Evolutionary conservation across 371 early-diverging fungal species (phyloP), one percentile per base, ranked within the genome.

Genomic region (Mortierella sp.): DNA sequence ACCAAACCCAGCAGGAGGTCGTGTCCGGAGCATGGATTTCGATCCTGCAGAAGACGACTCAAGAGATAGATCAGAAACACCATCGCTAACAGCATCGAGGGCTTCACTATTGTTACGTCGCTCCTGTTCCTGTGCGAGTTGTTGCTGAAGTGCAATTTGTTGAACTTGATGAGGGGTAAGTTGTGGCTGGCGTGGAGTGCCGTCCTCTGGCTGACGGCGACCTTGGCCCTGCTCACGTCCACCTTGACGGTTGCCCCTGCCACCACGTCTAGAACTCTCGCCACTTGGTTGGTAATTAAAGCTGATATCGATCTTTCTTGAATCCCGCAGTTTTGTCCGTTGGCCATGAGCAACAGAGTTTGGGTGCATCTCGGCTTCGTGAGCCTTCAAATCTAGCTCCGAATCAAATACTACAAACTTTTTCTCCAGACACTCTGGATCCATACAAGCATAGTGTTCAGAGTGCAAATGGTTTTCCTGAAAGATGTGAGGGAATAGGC

Each of bases 371-470:
- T 72, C 71, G 54, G 88, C 90, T 81, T 90, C 89, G 70, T 98
- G 98, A 6, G 92, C 95, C 74, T 94, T 94, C 45, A 97, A 76
- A 83, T 98, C 98, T 65, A 98, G 91, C 26, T 96, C 93, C 9
- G 94, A 88, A 20, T 88, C 92, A 88, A 98, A 98, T 0, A 98
- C 98, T n/a, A 98, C 92, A 90, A 98, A 98, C 87, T 97, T 98
- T 73, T 92, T 90, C 65, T 97, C 98, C 60, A 97, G 78, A 78
- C 98, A 98, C 61, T 90, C 88, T 5, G 92, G 90, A 39, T 97
- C 88, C 54, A 83, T 75, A 83, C 98, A 98, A 28, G 93, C 84
- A 71, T 84, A 93, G 78, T 98, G 98, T n/a, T 94, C 95, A 28
- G 84, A 72, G 57, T 87, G 84, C 75, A 97, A 97, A 86, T 98